Evolutionary conservation across 108 stramenopile species (phyloP).

Genomic region (Aurantiochytrium sp.): DNA sequence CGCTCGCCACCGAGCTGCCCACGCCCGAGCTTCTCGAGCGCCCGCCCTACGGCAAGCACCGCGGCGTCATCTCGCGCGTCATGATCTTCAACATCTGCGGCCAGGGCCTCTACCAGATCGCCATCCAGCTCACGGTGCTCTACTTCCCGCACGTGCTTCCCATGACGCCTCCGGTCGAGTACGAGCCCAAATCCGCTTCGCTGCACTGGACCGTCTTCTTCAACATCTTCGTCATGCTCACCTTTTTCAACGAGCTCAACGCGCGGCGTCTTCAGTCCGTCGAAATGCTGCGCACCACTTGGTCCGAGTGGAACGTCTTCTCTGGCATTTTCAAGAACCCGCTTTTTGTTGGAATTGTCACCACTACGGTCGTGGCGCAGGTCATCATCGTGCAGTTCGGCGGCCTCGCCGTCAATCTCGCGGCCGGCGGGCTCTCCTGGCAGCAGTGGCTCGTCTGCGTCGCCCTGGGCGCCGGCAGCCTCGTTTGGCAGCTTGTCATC

Average conservation of each 20-base stretch:
- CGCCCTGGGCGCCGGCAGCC: not conserved
- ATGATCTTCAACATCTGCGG: conserved; percentile 89
- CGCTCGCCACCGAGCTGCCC: conserved; percentile 89
- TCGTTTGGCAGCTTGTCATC: conserved; percentile 8
- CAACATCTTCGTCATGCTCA: conserved; percentile 95
- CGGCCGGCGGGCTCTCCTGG: not conserved
- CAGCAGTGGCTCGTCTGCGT: conserved; percentile 14
- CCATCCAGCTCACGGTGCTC: conserved; percentile 64
- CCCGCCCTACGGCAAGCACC: conserved; percentile 71
- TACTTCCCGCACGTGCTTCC: conserved; percentile 44
- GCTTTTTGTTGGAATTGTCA: conserved; percentile 73
- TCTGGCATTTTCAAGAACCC: conserved; percentile 68
- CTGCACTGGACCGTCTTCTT: conserved; percentile 84
- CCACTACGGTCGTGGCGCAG: conserved; percentile 74
- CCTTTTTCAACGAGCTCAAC: conserved; percentile 95
- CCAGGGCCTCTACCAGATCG: conserved; percentile 76
- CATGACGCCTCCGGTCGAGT: not conserved
- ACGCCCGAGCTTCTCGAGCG: conserved; percentile 69
- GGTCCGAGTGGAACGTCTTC: conserved; percentile 64
- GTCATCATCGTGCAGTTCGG: conserved; percentile 83
- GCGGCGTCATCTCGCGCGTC: conserved; percentile 70
- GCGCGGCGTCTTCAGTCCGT: conserved; percentile 74
- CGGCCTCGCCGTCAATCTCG: conserved; percentile 41
- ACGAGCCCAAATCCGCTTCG: conserved; percentile 21
- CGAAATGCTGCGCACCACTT: conserved; percentile 45